Evolutionary conservation across 108 stramenopile genomes (phyloP).

Genomic region (Cyclostephanos invisitatus): DNA sequence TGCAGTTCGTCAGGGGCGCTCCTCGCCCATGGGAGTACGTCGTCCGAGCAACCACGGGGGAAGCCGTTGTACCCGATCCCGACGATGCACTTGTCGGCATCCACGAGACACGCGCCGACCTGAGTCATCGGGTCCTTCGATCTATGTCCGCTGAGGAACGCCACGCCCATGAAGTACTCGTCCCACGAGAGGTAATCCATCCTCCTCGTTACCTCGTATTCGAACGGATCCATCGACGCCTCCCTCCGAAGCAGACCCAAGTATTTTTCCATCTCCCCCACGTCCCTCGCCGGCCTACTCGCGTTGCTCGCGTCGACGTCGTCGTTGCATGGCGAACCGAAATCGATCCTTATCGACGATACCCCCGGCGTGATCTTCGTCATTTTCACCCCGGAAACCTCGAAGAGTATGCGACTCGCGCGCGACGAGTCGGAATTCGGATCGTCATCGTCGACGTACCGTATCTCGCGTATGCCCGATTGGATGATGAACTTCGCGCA

Average conservation of each 20-base stretch:
- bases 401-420: conserved; percentile 88
- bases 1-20: conserved; percentile 53
- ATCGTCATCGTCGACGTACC: conserved; percentile 69
- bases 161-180: conserved; percentile 95
- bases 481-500: conserved; percentile 97
- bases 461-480: conserved; percentile 87
- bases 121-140: conserved; percentile 98
- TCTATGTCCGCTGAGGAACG: conserved; percentile 92
- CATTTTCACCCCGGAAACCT: conserved; percentile 75
- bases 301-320: not conserved
- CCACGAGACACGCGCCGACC: conserved; percentile 91
- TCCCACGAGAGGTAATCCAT: conserved; percentile 88
- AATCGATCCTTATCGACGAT: conserved; percentile 29
- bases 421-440: conserved; percentile 54
- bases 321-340: conserved; percentile 13
- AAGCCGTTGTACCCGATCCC: conserved; percentile 99
- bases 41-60: conserved; percentile 92
- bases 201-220: conserved; percentile 40
- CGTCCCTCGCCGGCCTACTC: conserved; percentile 1
- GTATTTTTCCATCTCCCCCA: conserved; percentile 47
- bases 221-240: conserved; percentile 61
- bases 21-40: conserved; percentile 90
- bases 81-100: conserved; percentile 76
- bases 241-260: conserved; percentile 52
- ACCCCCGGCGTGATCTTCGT: conserved; percentile 23